These are phyloP conservation scores for Luffa acutangula DNA, from an alignment of 306 rosid genomes.

Conservation along the genomic window DNA sequence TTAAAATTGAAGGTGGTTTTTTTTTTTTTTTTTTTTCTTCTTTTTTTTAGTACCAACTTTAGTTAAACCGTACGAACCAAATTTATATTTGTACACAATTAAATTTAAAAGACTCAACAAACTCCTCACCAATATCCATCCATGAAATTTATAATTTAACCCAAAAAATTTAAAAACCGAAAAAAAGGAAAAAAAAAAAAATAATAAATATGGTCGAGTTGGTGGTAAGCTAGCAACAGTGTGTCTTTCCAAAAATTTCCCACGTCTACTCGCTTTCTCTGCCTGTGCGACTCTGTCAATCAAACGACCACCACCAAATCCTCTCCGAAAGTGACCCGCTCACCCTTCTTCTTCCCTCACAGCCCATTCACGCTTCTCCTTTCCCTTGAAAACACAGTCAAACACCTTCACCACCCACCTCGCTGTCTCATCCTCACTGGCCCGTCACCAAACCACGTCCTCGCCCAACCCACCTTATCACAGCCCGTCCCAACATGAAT, in stretches of 20 bases:
- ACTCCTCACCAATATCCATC: too few species aligned
- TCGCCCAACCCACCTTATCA: not conserved
- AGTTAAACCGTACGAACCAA: too few species aligned
- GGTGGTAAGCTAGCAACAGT: not conserved
- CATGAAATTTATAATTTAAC: not conserved
- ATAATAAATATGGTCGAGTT: not conserved
- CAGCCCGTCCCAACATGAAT: not conserved
- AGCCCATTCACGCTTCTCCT: not conserved
- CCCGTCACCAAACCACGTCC: not conserved
- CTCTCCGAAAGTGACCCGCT: not conserved
- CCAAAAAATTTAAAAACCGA: not conserved
- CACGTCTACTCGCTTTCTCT: not conserved
- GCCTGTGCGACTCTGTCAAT: not conserved
- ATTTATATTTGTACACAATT: too few species aligned
- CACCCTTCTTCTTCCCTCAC: not conserved
- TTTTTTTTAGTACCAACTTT: too few species aligned
- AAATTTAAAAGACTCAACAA: too few species aligned
- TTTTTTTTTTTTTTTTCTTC: too few species aligned
- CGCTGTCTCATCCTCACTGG: not conserved
- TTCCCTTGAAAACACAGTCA: not conserved
- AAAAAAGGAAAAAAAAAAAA: not conserved
- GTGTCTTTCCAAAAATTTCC: not conserved
- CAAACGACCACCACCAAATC: not conserved
- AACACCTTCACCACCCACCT: not conserved
- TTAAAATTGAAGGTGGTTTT: too few species aligned